A percentile compares a stretch with the other conserved stretches of the same genome.
phyloP scores from a whole-genome alignment of 176 grass and related monocot genomes.

The Panicum miliaceum region DNA sequence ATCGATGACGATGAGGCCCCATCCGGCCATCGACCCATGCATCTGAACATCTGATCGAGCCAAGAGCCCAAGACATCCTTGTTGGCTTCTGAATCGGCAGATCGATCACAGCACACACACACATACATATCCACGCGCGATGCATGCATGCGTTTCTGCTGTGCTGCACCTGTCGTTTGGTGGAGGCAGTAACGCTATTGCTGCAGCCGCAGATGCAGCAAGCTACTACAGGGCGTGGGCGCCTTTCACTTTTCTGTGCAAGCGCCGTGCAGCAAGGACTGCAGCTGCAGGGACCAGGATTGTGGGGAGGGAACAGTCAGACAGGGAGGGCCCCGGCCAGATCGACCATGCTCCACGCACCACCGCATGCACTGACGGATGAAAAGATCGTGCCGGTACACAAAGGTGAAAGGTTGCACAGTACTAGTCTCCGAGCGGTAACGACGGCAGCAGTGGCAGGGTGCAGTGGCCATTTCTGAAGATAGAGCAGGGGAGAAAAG shows the following conservation, averaged over 20 bases:
- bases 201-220: too few relatives aligned
- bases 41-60: too few relatives aligned
- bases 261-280: background rate
- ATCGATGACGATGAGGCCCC: too few relatives aligned
- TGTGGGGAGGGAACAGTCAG: background rate
- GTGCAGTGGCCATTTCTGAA: conserved; percentile 7
- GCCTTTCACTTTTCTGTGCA: conserved; percentile 35
- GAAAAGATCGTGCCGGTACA: background rate
- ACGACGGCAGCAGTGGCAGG: background rate
- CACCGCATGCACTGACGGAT: background rate
- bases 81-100: conserved; percentile 3
- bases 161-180: conserved; percentile 8
- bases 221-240: conserved; percentile 4
- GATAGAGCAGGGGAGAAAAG: background rate
- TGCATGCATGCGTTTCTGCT: background rate
- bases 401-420: background rate
- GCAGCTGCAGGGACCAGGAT: background rate
- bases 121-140: background rate
- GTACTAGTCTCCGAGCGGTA: background rate
- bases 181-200: background rate
- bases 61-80: too few relatives aligned
- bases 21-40: too few relatives aligned
- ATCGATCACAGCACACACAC: background rate
- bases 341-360: background rate
- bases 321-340: background rate